Conservation (phyloP, 257 asterid species). For the Solanum sparsipilum region DNA sequence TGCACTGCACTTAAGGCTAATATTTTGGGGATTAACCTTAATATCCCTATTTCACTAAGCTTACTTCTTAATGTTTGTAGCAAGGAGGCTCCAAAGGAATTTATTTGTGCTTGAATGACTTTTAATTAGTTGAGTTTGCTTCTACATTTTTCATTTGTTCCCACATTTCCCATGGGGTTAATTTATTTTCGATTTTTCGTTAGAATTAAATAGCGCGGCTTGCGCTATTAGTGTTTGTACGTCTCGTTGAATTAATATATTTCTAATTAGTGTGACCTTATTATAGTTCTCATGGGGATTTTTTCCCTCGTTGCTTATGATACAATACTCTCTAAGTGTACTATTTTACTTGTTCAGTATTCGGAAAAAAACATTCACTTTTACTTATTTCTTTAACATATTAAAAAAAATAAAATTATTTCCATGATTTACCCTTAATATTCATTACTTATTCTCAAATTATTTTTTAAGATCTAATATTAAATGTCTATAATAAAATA, state of each 20-base stretch:
- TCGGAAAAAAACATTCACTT: neutral
- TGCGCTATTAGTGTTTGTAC: neutral
- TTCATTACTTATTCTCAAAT: no score
- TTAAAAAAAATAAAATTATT: rapidly evolving
- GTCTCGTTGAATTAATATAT: neutral
- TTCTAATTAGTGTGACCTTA: neutral
- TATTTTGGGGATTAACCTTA: conserved; percentile 44
- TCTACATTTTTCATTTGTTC: neutral
- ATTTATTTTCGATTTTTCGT: neutral
- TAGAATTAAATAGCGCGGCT: neutral
- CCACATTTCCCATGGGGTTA: neutral
- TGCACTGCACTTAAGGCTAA: conserved; percentile 63
- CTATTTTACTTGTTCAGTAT: neutral
- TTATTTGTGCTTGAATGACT: conserved; percentile 25
- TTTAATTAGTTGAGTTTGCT: neutral
- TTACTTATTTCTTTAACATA: no score
- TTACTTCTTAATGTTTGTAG: conserved; percentile 41
- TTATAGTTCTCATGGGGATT: neutral
- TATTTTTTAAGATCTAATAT: neutral
- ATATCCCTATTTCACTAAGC: conserved; percentile 42
- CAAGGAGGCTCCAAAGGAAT: conserved; percentile 37
- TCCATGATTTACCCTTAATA: neutral
- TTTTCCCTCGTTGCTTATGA: neutral
- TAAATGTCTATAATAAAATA: no score
- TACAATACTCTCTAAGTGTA: neutral